Base-by-base conservation (phyloP, 495 filamentous ascomycete species). In the Penicillium atrosanguineum region DNA sequence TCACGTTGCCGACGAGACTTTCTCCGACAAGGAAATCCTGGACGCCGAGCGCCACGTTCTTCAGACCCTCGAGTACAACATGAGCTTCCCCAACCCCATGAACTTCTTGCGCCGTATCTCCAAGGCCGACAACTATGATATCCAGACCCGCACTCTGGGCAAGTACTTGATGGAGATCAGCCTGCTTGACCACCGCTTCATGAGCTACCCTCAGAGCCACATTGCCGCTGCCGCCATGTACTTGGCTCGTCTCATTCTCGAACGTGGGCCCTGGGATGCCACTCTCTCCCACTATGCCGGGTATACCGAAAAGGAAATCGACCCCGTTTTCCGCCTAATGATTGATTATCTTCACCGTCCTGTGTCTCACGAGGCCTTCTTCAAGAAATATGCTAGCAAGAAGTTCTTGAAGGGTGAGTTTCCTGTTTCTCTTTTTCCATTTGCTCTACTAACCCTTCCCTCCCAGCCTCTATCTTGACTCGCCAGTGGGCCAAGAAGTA, bases 111-210 rank as follows among this genome's bases (percentile, higher is more conserved):
- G 94, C 31, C 87, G 95, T 52, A 97, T 98, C 71, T 97, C 93
- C 39, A 98, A 98, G 76, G 94, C 94, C 52, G 95, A 97, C 71
- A 90, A 91, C 71, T 97, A 97, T 72, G 91, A 97, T 65, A 95
- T 97, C 57, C 89, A 97, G 70, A 96, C 93, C 34, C 87, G 94
- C 57, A 98, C 94, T 21, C 81, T 98, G 28, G 94, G 89, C 59
- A 98, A 98, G 75, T 98, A 97, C 70, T 81, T 98, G n/a, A 89
- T 95, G 80, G 94, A 98, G 76, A 96, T 98, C 64, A 93, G 90
- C 68, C 79, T 96, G 53, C 78, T 98, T 12, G 94, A 98, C 62
- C 88, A 97, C 60, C 87, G 90, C 21, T 94, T 98, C 72, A 86
- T 98, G 81, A 69, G 77, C 39, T 93, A 87, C 67, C 83, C 84